phyloP scores from a whole-genome alignment of 768 basidiomycete species.

The Mycena epipterygia region DNA sequence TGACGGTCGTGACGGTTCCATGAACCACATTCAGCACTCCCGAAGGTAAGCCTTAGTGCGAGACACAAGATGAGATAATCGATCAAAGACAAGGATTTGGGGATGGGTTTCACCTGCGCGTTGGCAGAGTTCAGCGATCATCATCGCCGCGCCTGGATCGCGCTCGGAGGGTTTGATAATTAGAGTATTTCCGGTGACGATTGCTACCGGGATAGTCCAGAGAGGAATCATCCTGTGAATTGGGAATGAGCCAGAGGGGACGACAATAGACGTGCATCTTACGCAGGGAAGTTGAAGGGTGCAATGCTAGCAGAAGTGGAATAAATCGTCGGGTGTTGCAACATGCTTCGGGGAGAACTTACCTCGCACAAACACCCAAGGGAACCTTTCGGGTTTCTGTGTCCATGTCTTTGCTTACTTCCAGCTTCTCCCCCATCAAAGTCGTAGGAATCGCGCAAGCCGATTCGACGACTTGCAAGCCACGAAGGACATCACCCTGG shows the following conservation, averaged over 20 bases:
- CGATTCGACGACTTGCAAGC: slow-evolving; percentile 90
- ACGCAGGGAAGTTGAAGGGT: slow-evolving; percentile 95
- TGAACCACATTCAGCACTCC: slow-evolving; percentile 96
- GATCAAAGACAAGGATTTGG: neutral
- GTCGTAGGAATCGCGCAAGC: slow-evolving; percentile 87
- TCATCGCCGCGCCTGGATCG: slow-evolving; percentile 97
- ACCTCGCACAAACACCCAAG: slow-evolving; percentile 84
- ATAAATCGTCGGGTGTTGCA: neutral
- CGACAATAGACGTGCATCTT: slow-evolving; percentile 43
- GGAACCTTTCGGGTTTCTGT: slow-evolving; percentile 89
- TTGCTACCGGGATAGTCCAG: slow-evolving; percentile 94
- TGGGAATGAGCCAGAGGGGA: neutral
- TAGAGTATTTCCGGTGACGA: slow-evolving; percentile 93
- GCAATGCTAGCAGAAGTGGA: slow-evolving; percentile 64
- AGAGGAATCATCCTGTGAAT: slow-evolving; percentile 89
- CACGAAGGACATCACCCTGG: slow-evolving; percentile 94
- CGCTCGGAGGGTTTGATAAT: slow-evolving; percentile 97
- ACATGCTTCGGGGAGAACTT: neutral
- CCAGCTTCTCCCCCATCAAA: slow-evolving; percentile 91
- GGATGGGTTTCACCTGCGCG: slow-evolving; percentile 71
- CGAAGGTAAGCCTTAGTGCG: slow-evolving; percentile 71
- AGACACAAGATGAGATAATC: neutral
- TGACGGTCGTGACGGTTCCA: slow-evolving; percentile 91
- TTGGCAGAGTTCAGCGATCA: slow-evolving; percentile 95
- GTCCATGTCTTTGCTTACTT: slow-evolving; percentile 98